Evolutionary conservation across 177 flowering plant species (phyloP), one percentile per base, ranked within the genome.

Genomic region (Vitis hybrid): DNA sequence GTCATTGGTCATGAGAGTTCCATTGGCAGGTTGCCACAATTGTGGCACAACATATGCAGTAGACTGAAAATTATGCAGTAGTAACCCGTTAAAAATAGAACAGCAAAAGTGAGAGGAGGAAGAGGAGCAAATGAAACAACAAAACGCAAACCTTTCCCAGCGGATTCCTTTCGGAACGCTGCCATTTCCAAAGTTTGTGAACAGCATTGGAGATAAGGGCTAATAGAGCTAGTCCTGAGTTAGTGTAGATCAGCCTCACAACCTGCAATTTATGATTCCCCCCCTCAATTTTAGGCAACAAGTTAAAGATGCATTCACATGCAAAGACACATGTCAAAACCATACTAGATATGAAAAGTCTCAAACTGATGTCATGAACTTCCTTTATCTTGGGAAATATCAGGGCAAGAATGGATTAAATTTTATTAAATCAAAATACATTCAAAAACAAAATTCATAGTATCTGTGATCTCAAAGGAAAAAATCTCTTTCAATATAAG

Each of bases 111-210:
- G 12, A 69, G 62, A 2, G 58, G 20, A 55, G 58, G 66, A 60
- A 59, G 14, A 11, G 1, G 3, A 53, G 55, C 2, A 16, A 45
- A 45, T 16, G 1, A 2, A 15, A 65, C 15, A 10, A 50, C 29
- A 19, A 55, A 64, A 14, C 16, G 33, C 49, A 55, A 56, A 88
- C 92, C 85, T 86, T 88, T 29, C 83, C 90, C 57, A 76, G 50
- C 16, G 84, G 84, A 71, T 87, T 86, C n/a, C 82, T 68, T 57
- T 87, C 89, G 52, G 68, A 74, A 3, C 86, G 81, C 67, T 81
- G 88, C 93, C 93, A 89, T 73, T 83, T 83, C 93, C 91, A 89
- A 12, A 86, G 83, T 66, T 82, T 81, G 70, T 89, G 93, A 29
- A 81, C 77, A 3, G 85, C 93, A 83, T 81, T 87, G 20, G 91